Evolutionary conservation across 2,329 filamentous ascomycete genomes (phyloP), one percentile per base, ranked within the genome.

Genomic region (Diaporthe longicolla): DNA sequence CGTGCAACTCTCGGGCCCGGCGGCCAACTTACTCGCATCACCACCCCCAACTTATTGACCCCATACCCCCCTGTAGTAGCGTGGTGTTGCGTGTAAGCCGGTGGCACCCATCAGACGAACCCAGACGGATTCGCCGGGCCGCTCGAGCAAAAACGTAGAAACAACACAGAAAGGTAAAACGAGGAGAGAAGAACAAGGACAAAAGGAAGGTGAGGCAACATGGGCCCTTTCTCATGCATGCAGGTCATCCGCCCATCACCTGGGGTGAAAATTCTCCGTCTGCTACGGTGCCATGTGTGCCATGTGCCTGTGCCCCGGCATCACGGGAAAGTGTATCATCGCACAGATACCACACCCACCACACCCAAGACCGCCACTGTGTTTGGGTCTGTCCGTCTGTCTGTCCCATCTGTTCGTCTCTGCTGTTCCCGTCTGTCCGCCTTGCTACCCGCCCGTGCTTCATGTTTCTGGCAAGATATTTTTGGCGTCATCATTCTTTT

Each of bases 311-410:
- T 50, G 63, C 63, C 63, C 63, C 63, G 63, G 63, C 45, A 66
- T 66, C 45, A 66, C 63, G 63, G 63, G 45, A 68, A 68, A 68
- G 48, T 68, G 63, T 68, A 54, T 54, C 63, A 68, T 68, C 48
- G 48, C 63, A 68, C 63, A 68, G 63, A 37, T 68, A 40, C 63
- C 59, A 61, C 37, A 61, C 37, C 24, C 32, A n/a, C 29, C 32
- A n/a, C 55, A 37, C 55, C 17, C 9, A 40, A 52, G n/a, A 52
- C 48, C 48, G n/a, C 40, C 48, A 52, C 48, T 52, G 48, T 35
- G 6, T 15, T 13, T 17, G 6, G 55, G 55, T 37, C 32, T 24
- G 19, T 15, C 40, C 19, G 13, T 32, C 40, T 35, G 43, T n/a
- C 24, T 45, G 24, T 65, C 37, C 15, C 9, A 17, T 61, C 58